A percentile compares a stretch with the other conserved stretches of the same genome.
phyloP scores from a whole-genome alignment of 495 filamentous ascomycete species.

The Lasiosphaeria hispida region DNA sequence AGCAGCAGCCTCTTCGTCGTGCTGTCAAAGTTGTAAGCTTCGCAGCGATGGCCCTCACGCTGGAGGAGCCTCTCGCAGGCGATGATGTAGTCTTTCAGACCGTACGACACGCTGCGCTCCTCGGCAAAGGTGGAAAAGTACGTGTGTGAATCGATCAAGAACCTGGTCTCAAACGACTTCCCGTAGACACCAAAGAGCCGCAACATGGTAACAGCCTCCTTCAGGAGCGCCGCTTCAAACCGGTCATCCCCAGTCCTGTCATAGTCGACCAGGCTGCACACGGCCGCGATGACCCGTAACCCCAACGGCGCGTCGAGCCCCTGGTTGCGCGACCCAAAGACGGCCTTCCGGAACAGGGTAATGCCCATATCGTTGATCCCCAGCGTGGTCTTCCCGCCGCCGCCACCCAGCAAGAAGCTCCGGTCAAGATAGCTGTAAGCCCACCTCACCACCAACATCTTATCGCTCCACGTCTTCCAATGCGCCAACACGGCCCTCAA shows the following conservation, averaged over 20 bases:
- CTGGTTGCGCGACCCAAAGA: slow-evolving; percentile 53
- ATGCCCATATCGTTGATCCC: slow-evolving; percentile 58
- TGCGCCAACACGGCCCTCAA: slow-evolving; percentile 61
- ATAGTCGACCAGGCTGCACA: slow-evolving; percentile 71
- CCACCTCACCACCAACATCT: slow-evolving; percentile 72
- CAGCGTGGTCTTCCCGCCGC: slow-evolving; percentile 42
- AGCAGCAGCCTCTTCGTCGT: slow-evolving; percentile 77
- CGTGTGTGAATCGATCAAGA: slow-evolving; percentile 61
- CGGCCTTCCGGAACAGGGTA: slow-evolving; percentile 58
- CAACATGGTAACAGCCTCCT: slow-evolving; percentile 73
- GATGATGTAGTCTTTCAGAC: slow-evolving; percentile 69
- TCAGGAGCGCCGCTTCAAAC: slow-evolving; percentile 57
- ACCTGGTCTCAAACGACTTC: slow-evolving; percentile 71
- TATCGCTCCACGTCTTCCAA: slow-evolving; percentile 78
- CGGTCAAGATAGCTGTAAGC: slow-evolving; percentile 93
- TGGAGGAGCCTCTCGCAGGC: slow-evolving; percentile 64
- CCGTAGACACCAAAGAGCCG: slow-evolving; percentile 77
- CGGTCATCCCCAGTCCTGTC: slow-evolving; percentile 57
- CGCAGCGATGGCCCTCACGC: slow-evolving; percentile 69
- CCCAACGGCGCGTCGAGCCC: slow-evolving; percentile 47
- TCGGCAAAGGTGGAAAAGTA: slow-evolving; percentile 68
- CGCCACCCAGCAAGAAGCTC: slow-evolving; percentile 64
- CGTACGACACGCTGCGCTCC: slow-evolving; percentile 50
- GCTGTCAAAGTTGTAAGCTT: slow-evolving; percentile 72
- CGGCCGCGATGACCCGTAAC: slow-evolving; percentile 59